A percentile compares a stretch with the other conserved stretches of the same genome.
Conservation (phyloP, 768 basidiomycete genomes). For the Phlebiopsis flavidoalba region DNA sequence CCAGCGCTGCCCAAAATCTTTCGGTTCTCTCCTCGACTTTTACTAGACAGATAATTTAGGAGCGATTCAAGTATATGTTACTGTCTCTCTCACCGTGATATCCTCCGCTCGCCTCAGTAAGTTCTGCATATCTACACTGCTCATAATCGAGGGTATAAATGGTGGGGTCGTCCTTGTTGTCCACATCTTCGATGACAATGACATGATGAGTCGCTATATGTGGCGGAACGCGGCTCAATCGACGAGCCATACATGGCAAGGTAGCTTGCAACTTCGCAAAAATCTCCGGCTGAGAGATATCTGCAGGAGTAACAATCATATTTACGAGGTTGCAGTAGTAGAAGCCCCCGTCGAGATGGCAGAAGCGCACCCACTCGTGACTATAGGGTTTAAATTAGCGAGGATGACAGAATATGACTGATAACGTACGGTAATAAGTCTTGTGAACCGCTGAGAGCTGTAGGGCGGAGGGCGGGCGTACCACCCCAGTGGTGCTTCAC, state of each 20-base stretch:
- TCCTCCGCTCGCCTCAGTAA: conserved; percentile 15
- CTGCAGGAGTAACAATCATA: conserved; percentile 35
- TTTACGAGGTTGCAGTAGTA: conserved; percentile 36
- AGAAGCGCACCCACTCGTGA: conserved; percentile 29
- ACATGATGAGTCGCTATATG: background rate
- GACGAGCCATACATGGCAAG: background rate
- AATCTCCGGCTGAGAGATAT: conserved; percentile 31
- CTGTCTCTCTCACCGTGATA: background rate
- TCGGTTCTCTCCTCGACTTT: conserved; percentile 16
- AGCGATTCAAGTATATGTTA: background rate
- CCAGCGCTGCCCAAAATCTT: conserved; percentile 16
- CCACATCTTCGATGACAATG: background rate
- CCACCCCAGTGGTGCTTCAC: background rate
- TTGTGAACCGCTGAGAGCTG: background rate
- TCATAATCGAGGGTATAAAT: background rate
- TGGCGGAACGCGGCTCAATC: background rate
- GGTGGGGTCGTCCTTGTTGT: background rate
- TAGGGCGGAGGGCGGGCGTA: background rate
- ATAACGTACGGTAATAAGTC: background rate
- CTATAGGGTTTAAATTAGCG: background rate
- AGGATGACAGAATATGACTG: background rate
- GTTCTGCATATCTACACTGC: background rate
- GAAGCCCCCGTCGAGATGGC: conserved; percentile 41
- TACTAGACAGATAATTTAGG: background rate
- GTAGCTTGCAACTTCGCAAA: conserved; percentile 30